phyloP scores from a whole-genome alignment of 2,329 filamentous ascomycete genomes.

The Arachnomyces sp. region DNA sequence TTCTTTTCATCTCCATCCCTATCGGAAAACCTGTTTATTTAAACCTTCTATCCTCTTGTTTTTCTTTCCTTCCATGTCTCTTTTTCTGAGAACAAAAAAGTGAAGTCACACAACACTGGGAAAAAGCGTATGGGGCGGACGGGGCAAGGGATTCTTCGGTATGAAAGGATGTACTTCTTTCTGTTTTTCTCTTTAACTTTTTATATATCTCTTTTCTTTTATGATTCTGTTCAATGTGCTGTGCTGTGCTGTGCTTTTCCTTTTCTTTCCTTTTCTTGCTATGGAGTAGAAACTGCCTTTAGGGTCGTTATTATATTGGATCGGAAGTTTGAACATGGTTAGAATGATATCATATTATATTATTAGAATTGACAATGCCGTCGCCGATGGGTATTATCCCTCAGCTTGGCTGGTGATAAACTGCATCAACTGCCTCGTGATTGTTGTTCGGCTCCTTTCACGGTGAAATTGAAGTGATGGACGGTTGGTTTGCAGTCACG shows the following conservation, averaged over 20 bases:
- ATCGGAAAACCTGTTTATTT: slow-evolving; percentile 7
- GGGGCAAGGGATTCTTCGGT: slow-evolving; percentile 8
- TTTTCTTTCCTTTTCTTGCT: slow-evolving; percentile 6
- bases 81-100: slow-evolving; percentile 5
- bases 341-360: too few relatives aligned
- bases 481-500: too few relatives aligned
- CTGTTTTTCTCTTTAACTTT: slow-evolving; percentile 11
- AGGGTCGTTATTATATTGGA: too few relatives aligned
- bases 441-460: too few relatives aligned
- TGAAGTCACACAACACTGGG: background rate
- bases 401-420: too few relatives aligned
- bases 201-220: slow-evolving; percentile 10
- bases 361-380: too few relatives aligned
- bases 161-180: slow-evolving; percentile 8
- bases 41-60: slow-evolving; percentile 14
- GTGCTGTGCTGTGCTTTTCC: slow-evolving; percentile 8
- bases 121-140: too few relatives aligned
- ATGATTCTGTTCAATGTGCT: slow-evolving; percentile 9
- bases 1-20: slow-evolving; percentile 2
- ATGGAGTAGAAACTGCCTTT: background rate
- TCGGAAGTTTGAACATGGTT: too few relatives aligned
- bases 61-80: slow-evolving; percentile 8
- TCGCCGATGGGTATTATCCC: too few relatives aligned
- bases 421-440: too few relatives aligned
- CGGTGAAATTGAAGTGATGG: too few relatives aligned